A percentile compares a stretch with the other conserved stretches of the same genome.
These are phyloP conservation scores for Fusarium sp. DNA, from an alignment of 2,329 filamentous ascomycete genomes.

Conservation along the genomic window DNA sequence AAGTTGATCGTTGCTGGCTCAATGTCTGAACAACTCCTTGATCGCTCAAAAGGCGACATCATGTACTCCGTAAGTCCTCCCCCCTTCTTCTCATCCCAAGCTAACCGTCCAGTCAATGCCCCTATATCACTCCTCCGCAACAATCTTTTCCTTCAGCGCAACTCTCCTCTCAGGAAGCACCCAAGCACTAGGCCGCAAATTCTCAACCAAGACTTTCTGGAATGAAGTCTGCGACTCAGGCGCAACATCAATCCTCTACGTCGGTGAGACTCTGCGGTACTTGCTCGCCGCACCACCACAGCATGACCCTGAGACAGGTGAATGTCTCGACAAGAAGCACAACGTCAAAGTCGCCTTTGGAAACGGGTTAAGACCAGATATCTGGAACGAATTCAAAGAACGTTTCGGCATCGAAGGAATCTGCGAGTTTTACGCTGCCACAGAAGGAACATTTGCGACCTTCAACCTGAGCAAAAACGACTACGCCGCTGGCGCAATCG, in stretches of 20 bases:
- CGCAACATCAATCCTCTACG: conserved; percentile 85
- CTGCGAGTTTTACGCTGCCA: conserved; percentile 84
- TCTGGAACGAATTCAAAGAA: conserved; percentile 85
- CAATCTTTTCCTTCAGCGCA: conserved; percentile 73
- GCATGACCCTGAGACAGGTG: conserved; percentile 70
- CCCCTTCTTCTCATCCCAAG: not conserved
- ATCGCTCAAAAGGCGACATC: conserved; percentile 70
- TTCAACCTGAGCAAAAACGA: conserved; percentile 82
- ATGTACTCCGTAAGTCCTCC: conserved; percentile 74
- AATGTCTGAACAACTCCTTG: conserved; percentile 58
- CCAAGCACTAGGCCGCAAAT: conserved; percentile 78
- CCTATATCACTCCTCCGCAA: conserved; percentile 85
- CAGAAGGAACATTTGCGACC: conserved; percentile 74
- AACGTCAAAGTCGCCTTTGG: conserved; percentile 80
- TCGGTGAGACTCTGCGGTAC: conserved; percentile 88
- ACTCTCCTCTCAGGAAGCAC: conserved; percentile 71
- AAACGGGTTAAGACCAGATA: conserved; percentile 85
- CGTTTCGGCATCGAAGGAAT: conserved; percentile 80
- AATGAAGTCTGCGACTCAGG: conserved; percentile 75
- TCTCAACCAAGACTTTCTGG: conserved; percentile 83
- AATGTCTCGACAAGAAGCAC: conserved; percentile 77
- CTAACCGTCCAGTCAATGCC: conserved; percentile 75
- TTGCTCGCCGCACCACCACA: conserved; percentile 75
- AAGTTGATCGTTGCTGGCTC: conserved; percentile 66
- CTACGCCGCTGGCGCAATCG: conserved; percentile 80